Percentiles rank a stretch among this genome's conserved stretches.
Evolutionary conservation across 352 stramenopile species (phyloP).

Genomic region (Globisporangium okanoganense): DNA sequence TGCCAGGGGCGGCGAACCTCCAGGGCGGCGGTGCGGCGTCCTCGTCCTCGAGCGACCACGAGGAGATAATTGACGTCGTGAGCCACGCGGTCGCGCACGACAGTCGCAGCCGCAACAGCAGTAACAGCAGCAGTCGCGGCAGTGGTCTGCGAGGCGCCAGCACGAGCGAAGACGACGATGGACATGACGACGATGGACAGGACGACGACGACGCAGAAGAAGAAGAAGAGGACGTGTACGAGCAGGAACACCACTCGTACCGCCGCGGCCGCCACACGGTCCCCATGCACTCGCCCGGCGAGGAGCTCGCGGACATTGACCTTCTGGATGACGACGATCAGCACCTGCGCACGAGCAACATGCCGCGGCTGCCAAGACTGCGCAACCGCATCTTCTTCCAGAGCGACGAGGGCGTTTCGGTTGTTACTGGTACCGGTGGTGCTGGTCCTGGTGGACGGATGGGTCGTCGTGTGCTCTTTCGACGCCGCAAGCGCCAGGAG

Average conservation of each 20-base stretch:
- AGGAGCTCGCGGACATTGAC: conserved; percentile 31
- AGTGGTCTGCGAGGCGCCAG: neutral
- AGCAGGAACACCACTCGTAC: conserved; percentile 51
- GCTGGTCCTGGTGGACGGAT: neutral
- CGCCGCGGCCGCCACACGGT: conserved; percentile 45
- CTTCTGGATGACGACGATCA: conserved; percentile 19
- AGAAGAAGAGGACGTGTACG: conserved; percentile 16
- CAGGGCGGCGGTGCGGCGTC: neutral
- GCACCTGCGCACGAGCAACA: conserved; percentile 4
- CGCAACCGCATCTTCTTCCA: conserved; percentile 58
- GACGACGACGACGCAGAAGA: conserved; percentile 13
- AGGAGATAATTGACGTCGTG: conserved; percentile 44
- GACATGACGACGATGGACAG: conserved; percentile 14
- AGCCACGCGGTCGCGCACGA: conserved; percentile 18
- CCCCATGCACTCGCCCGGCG: conserved; percentile 66
- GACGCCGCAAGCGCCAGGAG: conserved; percentile 41
- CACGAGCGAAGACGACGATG: conserved; percentile 10
- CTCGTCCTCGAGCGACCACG: conserved; percentile 17
- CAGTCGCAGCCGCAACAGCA: neutral
- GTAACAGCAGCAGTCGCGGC: neutral
- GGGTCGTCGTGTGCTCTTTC: conserved; percentile 54
- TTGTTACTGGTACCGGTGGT: neutral
- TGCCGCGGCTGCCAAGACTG: conserved; percentile 30
- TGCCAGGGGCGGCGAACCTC: neutral
- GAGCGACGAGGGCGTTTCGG: conserved; percentile 17